Conservation (phyloP, 2,329 filamentous ascomycete genomes). For the Lecanicillium sp. region DNA sequence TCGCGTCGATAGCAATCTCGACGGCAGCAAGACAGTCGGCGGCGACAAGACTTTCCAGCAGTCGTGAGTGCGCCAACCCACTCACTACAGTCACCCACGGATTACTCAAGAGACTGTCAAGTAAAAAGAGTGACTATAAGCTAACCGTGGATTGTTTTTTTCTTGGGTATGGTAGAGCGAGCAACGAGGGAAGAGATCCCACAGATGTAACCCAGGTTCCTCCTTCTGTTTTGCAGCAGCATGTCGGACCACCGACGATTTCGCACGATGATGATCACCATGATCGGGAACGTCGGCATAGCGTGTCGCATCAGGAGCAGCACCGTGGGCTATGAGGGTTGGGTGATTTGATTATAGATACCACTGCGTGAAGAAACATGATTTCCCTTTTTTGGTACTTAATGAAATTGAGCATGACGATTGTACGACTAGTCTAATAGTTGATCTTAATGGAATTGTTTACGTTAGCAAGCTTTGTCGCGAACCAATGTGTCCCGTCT, state of each 20-base stretch:
- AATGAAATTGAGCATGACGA: too few species aligned
- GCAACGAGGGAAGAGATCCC: slow-evolving; percentile 27
- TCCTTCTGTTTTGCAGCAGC: slow-evolving; percentile 41
- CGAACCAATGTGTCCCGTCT: too few species aligned
- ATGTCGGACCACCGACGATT: slow-evolving; percentile 36
- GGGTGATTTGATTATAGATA: too few species aligned
- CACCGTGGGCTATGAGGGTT: slow-evolving; percentile 34
- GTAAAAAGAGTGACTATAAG: not conserved
- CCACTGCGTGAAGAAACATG: slow-evolving; percentile 1
- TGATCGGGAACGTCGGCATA: slow-evolving; percentile 37
- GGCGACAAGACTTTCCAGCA: slow-evolving; percentile 39
- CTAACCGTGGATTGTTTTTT: too few species aligned
- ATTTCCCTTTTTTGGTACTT: not conserved
- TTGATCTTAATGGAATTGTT: too few species aligned
- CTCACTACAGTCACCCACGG: too few species aligned
- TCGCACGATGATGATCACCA: slow-evolving; percentile 35
- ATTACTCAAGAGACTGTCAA: too few species aligned
- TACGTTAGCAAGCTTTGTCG: too few species aligned
- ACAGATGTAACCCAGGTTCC: slow-evolving; percentile 50
- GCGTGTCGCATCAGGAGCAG: slow-evolving; percentile 37
- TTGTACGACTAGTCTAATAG: too few species aligned
- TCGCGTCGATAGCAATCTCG: slow-evolving; percentile 45
- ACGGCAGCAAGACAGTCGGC: slow-evolving; percentile 45
- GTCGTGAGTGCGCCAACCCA: slow-evolving; percentile 25
- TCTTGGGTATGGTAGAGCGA: too few species aligned